Percentiles rank a stretch among this genome's conserved stretches.
Evolutionary conservation across 805 yeast species (phyloP).

Genomic region (Candida sanyiensis): DNA sequence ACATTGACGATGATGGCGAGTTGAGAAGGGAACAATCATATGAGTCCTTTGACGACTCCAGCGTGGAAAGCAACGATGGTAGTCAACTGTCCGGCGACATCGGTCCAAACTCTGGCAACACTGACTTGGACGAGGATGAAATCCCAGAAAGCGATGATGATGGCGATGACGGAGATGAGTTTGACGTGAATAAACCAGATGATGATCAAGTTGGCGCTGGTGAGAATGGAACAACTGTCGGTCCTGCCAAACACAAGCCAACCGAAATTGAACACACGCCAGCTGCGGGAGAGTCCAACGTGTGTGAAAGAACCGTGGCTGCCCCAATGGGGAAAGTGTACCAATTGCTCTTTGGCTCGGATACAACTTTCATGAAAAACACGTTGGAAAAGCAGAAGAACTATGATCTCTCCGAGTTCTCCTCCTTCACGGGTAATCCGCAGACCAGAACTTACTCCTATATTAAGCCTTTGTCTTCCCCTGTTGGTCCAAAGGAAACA

Average conservation of each 20-base stretch:
- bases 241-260: conserved; percentile 38
- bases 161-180: conserved; percentile 11
- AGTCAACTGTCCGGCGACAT: conserved; percentile 12
- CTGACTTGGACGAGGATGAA: conserved; percentile 3
- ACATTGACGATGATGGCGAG: conserved; percentile 12
- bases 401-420: conserved; percentile 47
- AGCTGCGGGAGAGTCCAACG: conserved; percentile 45
- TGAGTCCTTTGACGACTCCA: conserved; percentile 8
- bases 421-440: conserved; percentile 32
- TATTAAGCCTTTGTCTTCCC: conserved; percentile 56
- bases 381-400: conserved; percentile 59
- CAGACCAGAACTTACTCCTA: conserved; percentile 48
- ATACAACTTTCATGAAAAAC: conserved; percentile 37
- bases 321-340: conserved; percentile 66
- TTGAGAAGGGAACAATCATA: conserved; percentile 5
- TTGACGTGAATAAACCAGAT: conserved; percentile 13
- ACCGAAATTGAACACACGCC: conserved; percentile 40
- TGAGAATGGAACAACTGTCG: conserved; percentile 8
- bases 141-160: conserved; percentile 3
- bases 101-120: neutral
- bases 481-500: conserved; percentile 77
- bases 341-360: conserved; percentile 56
- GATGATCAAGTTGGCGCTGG: conserved; percentile 10
- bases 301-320: conserved; percentile 45
- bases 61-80: conserved; percentile 24